Evolutionary conservation across 176 grass and related monocot genomes (phyloP).

Genomic region (Raddia guianensis): DNA sequence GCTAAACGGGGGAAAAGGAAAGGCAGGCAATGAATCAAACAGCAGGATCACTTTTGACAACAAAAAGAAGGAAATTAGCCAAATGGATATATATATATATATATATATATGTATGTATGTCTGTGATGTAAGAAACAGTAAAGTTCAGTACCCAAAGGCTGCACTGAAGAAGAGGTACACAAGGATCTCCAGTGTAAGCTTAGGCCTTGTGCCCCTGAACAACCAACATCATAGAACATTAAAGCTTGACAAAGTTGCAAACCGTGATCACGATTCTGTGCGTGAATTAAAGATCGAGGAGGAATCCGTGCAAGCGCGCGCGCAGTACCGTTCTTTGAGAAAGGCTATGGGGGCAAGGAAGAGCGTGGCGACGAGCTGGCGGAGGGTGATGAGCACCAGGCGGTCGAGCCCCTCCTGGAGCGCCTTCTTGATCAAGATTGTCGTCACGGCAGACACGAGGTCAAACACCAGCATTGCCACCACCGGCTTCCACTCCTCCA

Average conservation of each 20-base stretch:
- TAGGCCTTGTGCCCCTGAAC: conserved; percentile 77
- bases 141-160: conserved; percentile 59
- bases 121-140: neutral
- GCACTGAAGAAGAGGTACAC: conserved; percentile 92
- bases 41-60: neutral
- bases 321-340: conserved; percentile 67
- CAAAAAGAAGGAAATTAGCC: neutral
- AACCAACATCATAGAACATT: neutral
- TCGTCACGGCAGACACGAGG: conserved; percentile 64
- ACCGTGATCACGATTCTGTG: too few relatives aligned
- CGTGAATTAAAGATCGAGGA: too few relatives aligned
- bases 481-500: conserved; percentile 60
- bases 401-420: conserved; percentile 68
- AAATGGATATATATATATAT: neutral
- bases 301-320: too few relatives aligned
- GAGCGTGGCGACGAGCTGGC: conserved; percentile 68
- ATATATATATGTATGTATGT: too few relatives aligned
- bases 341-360: conserved; percentile 78
- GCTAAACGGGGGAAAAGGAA: conserved; percentile 28
- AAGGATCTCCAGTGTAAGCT: conserved; percentile 78
- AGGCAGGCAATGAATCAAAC: neutral
- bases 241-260: neutral
- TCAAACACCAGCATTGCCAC: conserved; percentile 66
- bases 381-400: conserved; percentile 75
- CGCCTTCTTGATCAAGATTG: conserved; percentile 71